Evolutionary conservation across 805 yeast species (phyloP).

Genomic region (Wickerhamiella spandovensis): DNA sequence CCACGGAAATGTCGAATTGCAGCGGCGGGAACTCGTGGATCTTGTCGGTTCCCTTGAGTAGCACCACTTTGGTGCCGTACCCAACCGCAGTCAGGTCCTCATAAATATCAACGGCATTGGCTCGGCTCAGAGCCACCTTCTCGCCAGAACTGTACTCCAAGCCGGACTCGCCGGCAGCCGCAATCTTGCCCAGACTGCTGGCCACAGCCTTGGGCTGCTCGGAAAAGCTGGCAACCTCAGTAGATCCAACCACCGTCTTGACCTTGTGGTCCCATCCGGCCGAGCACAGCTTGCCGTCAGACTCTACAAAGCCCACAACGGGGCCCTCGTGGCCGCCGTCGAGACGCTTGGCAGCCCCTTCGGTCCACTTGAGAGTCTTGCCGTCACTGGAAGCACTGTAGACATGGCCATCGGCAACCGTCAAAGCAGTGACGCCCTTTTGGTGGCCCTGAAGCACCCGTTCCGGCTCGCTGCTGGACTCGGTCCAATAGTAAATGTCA

Average conservation of each 20-base stretch:
- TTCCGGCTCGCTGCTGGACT: conserved; percentile 23
- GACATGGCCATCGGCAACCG: conserved; percentile 19
- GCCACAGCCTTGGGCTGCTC: conserved; percentile 39
- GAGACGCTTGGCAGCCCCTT: conserved; percentile 27
- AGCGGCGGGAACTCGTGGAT: conserved; percentile 31
- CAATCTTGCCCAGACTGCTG: conserved; percentile 1
- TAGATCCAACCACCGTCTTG: conserved; percentile 28
- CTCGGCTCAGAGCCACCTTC: conserved; percentile 23
- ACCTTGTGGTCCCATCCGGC: conserved; percentile 85
- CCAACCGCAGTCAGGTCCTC: conserved; percentile 33
- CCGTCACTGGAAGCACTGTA: conserved; percentile 80
- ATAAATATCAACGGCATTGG: conserved; percentile 36
- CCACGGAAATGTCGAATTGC: conserved; percentile 48
- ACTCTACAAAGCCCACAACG: conserved; percentile 40
- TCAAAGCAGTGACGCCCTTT: conserved; percentile 55
- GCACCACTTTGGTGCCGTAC: conserved; percentile 32
- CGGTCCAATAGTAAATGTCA: conserved; percentile 47
- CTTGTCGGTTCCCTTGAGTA: conserved; percentile 22
- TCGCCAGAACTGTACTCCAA: conserved; percentile 19
- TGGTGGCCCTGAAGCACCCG: conserved; percentile 62
- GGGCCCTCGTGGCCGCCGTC: conserved; percentile 46
- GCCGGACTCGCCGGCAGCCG: conserved; percentile 24
- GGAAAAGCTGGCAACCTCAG: conserved; percentile 24
- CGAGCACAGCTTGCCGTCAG: conserved; percentile 30
- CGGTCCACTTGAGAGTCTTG: conserved; percentile 45